Percentiles rank a stretch among this genome's conserved stretches.
These are phyloP conservation scores for Neonectria neomacrospora DNA, from an alignment of 2,329 filamentous ascomycete genomes.

Conservation along the genomic window DNA sequence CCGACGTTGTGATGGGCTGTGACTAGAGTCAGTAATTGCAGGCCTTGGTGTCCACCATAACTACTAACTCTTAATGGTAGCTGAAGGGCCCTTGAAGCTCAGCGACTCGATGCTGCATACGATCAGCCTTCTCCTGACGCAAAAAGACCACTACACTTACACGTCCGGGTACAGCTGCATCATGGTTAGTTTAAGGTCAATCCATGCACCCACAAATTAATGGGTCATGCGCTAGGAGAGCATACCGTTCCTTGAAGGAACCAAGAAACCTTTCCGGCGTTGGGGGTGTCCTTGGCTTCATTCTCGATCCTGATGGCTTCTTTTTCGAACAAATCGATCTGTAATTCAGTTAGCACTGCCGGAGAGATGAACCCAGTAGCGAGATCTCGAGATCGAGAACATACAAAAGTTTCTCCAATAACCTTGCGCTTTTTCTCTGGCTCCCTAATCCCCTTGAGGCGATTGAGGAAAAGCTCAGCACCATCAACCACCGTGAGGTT, in stretches of 20 bases:
- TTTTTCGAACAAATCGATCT: no score
- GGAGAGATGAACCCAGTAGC: no score
- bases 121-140: background rate
- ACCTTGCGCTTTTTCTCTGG: slow-evolving; percentile 93
- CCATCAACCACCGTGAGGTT: slow-evolving; percentile 91
- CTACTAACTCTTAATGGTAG: slow-evolving; percentile 58
- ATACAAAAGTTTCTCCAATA: slow-evolving; percentile 73
- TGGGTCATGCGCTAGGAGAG: no score
- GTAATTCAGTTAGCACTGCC: no score
- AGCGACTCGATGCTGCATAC: slow-evolving; percentile 56
- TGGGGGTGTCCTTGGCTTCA: slow-evolving; percentile 71
- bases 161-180: background rate
- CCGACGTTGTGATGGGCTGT: slow-evolving; percentile 29
- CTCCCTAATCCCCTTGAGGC: slow-evolving; percentile 78
- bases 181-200: no score
- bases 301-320: slow-evolving; percentile 67
- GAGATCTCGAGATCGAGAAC: no score
- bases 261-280: slow-evolving; percentile 82
- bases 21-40: background rate
- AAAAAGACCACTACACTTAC: background rate
- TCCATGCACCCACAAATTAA: no score
- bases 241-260: slow-evolving; percentile 88
- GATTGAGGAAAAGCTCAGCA: slow-evolving; percentile 77
- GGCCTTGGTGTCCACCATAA: slow-evolving; percentile 10
- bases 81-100: slow-evolving; percentile 59